Base-by-base conservation (phyloP, 805 yeast genomes). In the Yarrowia yakushimensis region DNA sequence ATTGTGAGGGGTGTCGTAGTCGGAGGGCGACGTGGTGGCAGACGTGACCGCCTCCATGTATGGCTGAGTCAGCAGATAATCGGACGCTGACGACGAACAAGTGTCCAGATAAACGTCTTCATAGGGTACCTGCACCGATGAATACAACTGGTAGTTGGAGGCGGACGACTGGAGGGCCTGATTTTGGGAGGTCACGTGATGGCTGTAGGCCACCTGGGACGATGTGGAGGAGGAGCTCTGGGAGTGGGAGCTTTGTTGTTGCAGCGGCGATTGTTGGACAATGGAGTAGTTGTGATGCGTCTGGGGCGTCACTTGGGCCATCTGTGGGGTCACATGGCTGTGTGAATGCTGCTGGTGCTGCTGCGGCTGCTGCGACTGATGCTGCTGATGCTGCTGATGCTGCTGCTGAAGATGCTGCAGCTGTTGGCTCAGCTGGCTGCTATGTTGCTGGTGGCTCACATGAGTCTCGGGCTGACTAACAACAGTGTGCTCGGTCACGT, bases 1-100 rank as follows among this genome's bases (percentile, higher is more conserved):
- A 48, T 41, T 39, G 23, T 31, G 57, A 28, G 59, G 59, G 17
- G 59, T 52, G 43, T 52, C 59, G 43, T 52, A 52, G 33, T 52
- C 59, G 10, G 39, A 30, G 5, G 59, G 59, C 12, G 59, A 52
- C 23, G 59, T 34, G 25, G 43, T 52, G 23, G 59, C 20, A 6
- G 41, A 48, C 3, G 57, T 48, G 8, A 34, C 39, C 2, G 39
- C 52, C 36, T 45, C 52, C 36, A 45, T 33, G 39, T 48, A 48
- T 4, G 55, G 55, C 33, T 48, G 55, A 10, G 55, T 48, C 30
- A 48, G 27, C 28, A 48, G 39, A 9, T 48, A 48, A 13, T 48
- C 39, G 18, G 54, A 46, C 12, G 43, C 27, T 13, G 55, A n/a
- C 0, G 55, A 48, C 10, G 55, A 31, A 1, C 20, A 33, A 2